Conservation (phyloP, 805 yeast genomes). For the Sungouiozyma ichnusensis region DNA sequence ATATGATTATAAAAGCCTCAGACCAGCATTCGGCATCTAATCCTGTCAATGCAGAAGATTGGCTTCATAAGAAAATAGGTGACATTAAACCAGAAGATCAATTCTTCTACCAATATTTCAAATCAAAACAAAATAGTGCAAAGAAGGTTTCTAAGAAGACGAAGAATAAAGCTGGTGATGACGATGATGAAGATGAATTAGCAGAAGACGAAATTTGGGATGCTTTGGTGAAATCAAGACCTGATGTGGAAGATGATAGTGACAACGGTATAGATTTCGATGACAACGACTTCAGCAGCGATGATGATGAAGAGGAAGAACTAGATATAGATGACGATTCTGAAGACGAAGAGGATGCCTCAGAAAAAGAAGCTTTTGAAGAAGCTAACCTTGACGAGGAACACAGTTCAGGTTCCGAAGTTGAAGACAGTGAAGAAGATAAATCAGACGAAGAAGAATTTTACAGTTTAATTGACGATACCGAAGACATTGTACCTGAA, state of each 20-base stretch:
- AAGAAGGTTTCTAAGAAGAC: conserved; percentile 23
- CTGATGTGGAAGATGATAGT: conserved; percentile 52
- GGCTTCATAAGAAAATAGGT: conserved; percentile 55
- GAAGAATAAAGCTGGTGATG: conserved; percentile 28
- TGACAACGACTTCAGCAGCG: conserved; percentile 30
- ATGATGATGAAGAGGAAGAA: conserved; percentile 22
- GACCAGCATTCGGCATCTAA: conserved; percentile 32
- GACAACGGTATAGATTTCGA: conserved; percentile 35
- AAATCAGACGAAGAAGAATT: conserved; percentile 31
- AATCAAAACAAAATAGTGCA: conserved; percentile 40
- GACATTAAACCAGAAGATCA: conserved; percentile 78
- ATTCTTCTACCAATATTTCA: conserved; percentile 80
- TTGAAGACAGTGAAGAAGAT: conserved; percentile 16
- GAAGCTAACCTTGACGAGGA: background rate
- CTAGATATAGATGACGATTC: conserved; percentile 17
- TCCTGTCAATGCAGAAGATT: conserved; percentile 79
- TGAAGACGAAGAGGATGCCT: conserved; percentile 30
- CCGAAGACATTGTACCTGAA: conserved; percentile 18
- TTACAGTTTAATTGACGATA: conserved; percentile 19
- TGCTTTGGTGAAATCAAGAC: conserved; percentile 64
- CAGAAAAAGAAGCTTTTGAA: conserved; percentile 21
- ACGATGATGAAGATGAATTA: conserved; percentile 34
- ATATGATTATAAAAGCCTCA: conserved; percentile 58
- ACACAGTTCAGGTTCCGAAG: conserved; percentile 12
- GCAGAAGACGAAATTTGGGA: conserved; percentile 72